Percentiles rank a stretch among this genome's conserved stretches.
These are phyloP conservation scores for Leucosporidium yakuticum DNA, from an alignment of 768 basidiomycete species.

Conservation along the genomic window DNA sequence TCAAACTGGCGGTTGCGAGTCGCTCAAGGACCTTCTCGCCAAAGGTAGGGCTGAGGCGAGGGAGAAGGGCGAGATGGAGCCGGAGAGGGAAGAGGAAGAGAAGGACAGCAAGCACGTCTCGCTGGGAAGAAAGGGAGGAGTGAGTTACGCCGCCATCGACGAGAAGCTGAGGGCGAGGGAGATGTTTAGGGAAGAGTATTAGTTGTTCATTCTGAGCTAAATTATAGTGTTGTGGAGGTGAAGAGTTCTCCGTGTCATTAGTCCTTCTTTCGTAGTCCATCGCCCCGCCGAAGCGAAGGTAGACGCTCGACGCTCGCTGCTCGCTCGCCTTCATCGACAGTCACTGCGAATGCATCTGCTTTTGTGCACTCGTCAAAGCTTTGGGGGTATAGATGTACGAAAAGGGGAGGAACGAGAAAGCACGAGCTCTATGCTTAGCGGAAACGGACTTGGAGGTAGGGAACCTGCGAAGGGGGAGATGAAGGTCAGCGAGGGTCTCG, in stretches of 20 bases:
- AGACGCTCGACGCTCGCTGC: too few species aligned
- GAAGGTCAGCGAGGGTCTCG: too few species aligned
- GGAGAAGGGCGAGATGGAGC: neutral
- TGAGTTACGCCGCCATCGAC: neutral
- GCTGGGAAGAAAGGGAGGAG: neutral
- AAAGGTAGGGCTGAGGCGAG: neutral
- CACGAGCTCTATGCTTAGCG: conserved; percentile 8
- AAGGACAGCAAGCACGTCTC: too few species aligned
- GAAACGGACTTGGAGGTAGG: conserved; percentile 26
- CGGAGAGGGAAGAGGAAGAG: neutral
- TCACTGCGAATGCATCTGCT: too few species aligned
- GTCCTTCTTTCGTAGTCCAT: too few species aligned
- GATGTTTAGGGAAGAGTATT: neutral
- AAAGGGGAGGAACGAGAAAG: neutral
- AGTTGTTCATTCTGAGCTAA: neutral
- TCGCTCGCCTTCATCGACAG: too few species aligned
- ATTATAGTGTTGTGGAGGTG: neutral
- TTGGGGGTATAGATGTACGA: neutral
- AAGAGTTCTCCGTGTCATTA: too few species aligned
- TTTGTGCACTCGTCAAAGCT: neutral
- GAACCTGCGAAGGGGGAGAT: conserved; percentile 10
- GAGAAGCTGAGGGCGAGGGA: conserved; percentile 1
- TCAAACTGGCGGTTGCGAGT: neutral
- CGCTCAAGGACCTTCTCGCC: conserved; percentile 2
- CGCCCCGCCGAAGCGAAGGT: too few species aligned